Percentiles rank a stretch among this genome's conserved stretches.
These are phyloP conservation scores for Colletotrichum lupini DNA, from an alignment of 2,329 filamentous ascomycete species.

Conservation along the genomic window DNA sequence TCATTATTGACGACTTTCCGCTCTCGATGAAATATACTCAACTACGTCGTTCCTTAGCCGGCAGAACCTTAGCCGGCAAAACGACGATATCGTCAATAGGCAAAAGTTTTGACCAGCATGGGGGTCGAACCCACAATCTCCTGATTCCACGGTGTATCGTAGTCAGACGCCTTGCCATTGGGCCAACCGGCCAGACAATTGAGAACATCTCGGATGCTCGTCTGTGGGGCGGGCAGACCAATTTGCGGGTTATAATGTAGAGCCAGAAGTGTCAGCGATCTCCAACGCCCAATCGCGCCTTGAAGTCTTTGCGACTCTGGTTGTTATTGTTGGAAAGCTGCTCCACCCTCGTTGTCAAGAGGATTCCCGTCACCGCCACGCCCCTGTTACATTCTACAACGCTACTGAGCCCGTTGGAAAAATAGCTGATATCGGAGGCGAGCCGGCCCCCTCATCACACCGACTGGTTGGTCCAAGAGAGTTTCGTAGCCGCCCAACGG, in stretches of 20 bases:
- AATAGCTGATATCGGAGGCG: neutral
- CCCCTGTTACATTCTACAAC: neutral
- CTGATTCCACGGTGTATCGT: conserved; percentile 42
- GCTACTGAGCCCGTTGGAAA: neutral
- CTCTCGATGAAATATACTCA: no score
- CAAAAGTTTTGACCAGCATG: conserved; percentile 32
- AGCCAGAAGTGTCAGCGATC: neutral
- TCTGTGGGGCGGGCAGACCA: neutral
- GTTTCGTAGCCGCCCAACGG: neutral
- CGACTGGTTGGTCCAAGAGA: neutral
- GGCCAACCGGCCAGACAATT: conserved; percentile 42
- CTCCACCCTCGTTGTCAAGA: neutral
- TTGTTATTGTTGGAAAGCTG: neutral
- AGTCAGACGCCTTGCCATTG: conserved; percentile 57
- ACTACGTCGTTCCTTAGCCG: neutral
- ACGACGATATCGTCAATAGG: neutral
- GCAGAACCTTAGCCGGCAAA: neutral
- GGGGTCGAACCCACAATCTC: conserved; percentile 37
- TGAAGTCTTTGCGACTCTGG: neutral
- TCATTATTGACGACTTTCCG: no score
- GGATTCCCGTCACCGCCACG: conserved; percentile 1
- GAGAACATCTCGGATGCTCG: neutral
- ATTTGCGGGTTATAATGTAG: neutral
- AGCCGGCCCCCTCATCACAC: neutral
- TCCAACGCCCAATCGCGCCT: neutral